A percentile compares a stretch with the other conserved stretches of the same genome.
Conservation (phyloP, 2,329 filamentous ascomycete genomes). For the Pestalotiopsis sp. region DNA sequence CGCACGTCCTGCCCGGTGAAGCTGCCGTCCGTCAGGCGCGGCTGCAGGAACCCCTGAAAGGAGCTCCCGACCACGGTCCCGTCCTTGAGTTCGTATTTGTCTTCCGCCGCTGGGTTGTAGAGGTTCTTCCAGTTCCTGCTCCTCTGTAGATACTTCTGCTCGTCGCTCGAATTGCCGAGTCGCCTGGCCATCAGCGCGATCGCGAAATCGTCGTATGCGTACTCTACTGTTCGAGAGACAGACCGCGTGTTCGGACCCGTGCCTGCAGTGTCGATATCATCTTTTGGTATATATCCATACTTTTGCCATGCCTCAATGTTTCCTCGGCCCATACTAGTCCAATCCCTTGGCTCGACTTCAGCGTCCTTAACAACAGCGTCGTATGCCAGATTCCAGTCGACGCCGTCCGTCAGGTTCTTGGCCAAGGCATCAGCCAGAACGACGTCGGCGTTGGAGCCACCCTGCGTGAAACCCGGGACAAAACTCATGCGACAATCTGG, state of each 20-base stretch:
- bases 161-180: constrained; percentile 56
- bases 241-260: constrained; percentile 69
- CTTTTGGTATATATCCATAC: constrained; percentile 71
- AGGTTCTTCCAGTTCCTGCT: constrained; percentile 73
- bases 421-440: constrained; percentile 71
- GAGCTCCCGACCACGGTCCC: constrained; percentile 39
- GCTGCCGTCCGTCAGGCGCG: constrained; percentile 65
- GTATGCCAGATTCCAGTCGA: constrained; percentile 73
- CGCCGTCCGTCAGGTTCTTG: constrained; percentile 65
- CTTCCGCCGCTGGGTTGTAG: constrained; percentile 51
- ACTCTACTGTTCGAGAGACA: constrained; percentile 77
- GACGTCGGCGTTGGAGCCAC: constrained; percentile 76
- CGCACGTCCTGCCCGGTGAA: constrained; percentile 71
- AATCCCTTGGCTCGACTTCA: constrained; percentile 67
- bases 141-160: constrained; percentile 62
- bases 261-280: constrained; percentile 66
- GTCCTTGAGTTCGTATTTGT: constrained; percentile 27
- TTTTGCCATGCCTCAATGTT: constrained; percentile 72
- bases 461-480: constrained; percentile 76
- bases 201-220: constrained; percentile 79
- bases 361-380: constrained; percentile 75
- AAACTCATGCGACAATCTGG: constrained; percentile 80
- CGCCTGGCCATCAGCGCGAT: constrained; percentile 65
- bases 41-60: constrained; percentile 73
- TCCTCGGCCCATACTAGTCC: constrained; percentile 71